Evolutionary conservation across 1,139 yeast species (phyloP).

Genomic region (Saccharomyces hybrid): DNA sequence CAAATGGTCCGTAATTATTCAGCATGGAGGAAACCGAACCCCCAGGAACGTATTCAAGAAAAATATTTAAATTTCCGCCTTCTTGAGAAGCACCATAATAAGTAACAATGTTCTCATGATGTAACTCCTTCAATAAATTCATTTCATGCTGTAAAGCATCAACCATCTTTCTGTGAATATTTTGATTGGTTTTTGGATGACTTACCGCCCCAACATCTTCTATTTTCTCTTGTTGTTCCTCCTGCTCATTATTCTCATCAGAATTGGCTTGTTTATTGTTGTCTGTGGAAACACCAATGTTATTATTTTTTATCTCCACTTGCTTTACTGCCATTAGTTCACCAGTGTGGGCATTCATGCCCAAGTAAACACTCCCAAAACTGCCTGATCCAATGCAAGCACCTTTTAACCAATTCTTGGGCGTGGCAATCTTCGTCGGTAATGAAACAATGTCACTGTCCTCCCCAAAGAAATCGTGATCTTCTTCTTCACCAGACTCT

Average conservation of each 20-base stretch:
- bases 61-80: conserved; percentile 65
- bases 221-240: conserved; percentile 2
- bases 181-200: conserved; percentile 35
- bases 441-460: conserved; percentile 25
- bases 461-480: conserved; percentile 26
- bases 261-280: conserved; percentile 9
- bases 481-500: conserved; percentile 11
- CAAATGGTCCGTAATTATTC: conserved; percentile 82
- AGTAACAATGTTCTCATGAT: conserved; percentile 88
- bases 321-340: conserved; percentile 97
- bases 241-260: conserved; percentile 5
- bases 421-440: conserved; percentile 35
- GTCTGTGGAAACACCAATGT: conserved; percentile 16
- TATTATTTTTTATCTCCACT: conserved; percentile 53
- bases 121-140: conserved; percentile 64
- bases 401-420: conserved; percentile 86
- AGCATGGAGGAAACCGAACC: conserved; percentile 89
- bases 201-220: conserved; percentile 20
- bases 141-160: conserved; percentile 85
- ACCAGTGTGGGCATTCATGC: conserved; percentile 87
- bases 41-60: conserved; percentile 92
- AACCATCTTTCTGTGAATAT: conserved; percentile 52
- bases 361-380: conserved; percentile 88
- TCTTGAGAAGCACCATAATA: conserved; percentile 82
- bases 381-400: conserved; percentile 92